Conservation (phyloP, 768 basidiomycete genomes). For the Tylopilus sp. region DNA sequence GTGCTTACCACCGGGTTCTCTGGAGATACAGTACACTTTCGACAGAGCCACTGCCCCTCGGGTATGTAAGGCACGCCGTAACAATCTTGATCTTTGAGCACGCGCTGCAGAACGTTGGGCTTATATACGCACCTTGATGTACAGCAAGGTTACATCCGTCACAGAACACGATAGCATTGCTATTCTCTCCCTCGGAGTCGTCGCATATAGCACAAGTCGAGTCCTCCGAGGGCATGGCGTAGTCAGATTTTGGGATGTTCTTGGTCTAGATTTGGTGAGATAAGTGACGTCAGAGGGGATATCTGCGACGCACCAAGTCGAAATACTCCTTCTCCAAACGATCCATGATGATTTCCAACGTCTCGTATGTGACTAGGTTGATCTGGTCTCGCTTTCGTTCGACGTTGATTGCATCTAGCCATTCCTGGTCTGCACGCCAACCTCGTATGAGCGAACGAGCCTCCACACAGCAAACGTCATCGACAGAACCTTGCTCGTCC, state of each 20-base stretch:
- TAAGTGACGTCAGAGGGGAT: not conserved
- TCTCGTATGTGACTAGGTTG: slow-evolving; percentile 73
- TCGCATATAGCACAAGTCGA: slow-evolving; percentile 97
- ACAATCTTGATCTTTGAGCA: slow-evolving; percentile 63
- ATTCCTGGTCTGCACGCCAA: slow-evolving; percentile 72
- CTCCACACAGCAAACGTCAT: not conserved
- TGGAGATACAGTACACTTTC: slow-evolving; percentile 97
- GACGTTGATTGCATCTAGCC: slow-evolving; percentile 82
- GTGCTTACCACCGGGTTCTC: slow-evolving; percentile 87
- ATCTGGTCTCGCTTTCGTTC: slow-evolving; percentile 77
- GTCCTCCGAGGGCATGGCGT: slow-evolving; percentile 89
- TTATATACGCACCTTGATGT: slow-evolving; percentile 79
- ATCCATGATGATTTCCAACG: slow-evolving; percentile 97
- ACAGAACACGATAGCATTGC: slow-evolving; percentile 98
- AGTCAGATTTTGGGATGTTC: slow-evolving; percentile 84
- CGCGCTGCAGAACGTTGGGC: not conserved
- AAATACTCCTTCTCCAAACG: slow-evolving; percentile 99
- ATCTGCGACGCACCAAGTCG: slow-evolving; percentile 66
- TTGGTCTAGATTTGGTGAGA: slow-evolving; percentile 61
- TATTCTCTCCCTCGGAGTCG: slow-evolving; percentile 97
- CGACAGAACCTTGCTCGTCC: slow-evolving; percentile 87
- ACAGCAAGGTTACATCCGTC: slow-evolving; percentile 99
- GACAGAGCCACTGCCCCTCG: slow-evolving; percentile 98
- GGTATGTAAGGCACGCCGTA: slow-evolving; percentile 99
- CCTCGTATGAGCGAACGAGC: slow-evolving; percentile 3